Evolutionary conservation across 1,139 yeast species (phyloP).

Genomic region (Geotrichum phurueaensis): DNA sequence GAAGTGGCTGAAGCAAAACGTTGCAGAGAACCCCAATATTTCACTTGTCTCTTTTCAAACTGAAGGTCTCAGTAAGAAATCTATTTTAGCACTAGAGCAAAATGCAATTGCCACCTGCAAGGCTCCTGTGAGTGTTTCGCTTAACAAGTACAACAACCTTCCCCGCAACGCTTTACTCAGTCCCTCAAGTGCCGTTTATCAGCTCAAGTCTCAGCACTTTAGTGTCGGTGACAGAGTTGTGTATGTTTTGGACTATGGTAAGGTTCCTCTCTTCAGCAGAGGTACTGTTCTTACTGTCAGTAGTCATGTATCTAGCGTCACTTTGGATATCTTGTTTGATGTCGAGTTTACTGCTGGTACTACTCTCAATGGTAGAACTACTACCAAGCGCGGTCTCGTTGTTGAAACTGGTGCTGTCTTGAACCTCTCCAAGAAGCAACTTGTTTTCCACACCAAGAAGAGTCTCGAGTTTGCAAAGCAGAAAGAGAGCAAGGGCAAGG

Average conservation of each 20-base stretch:
- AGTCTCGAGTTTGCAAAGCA: slow-evolving; percentile 8
- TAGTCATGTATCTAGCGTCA: slow-evolving; percentile 50
- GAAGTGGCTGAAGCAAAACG: slow-evolving; percentile 42
- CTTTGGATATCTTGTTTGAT: slow-evolving; percentile 77
- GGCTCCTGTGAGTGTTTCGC: slow-evolving; percentile 23
- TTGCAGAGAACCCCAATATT: slow-evolving; percentile 46
- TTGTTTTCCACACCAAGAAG: slow-evolving; percentile 50
- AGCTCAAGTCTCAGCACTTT: slow-evolving; percentile 70
- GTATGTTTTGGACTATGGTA: slow-evolving; percentile 81
- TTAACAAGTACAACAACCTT: slow-evolving; percentile 61
- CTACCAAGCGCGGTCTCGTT: slow-evolving; percentile 73
- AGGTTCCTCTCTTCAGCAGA: slow-evolving; percentile 77
- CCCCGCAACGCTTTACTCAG: slow-evolving; percentile 80
- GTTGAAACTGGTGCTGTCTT: slow-evolving; percentile 78
- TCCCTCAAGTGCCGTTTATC: slow-evolving; percentile 66
- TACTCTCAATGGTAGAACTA: slow-evolving; percentile 68
- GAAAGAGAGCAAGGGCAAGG: neutral
- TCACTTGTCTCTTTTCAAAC: slow-evolving; percentile 69
- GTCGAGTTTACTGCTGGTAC: slow-evolving; percentile 76
- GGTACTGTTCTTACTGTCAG: slow-evolving; percentile 88
- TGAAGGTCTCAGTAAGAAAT: slow-evolving; percentile 65
- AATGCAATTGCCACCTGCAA: slow-evolving; percentile 44
- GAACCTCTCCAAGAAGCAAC: slow-evolving; percentile 68
- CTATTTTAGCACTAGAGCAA: slow-evolving; percentile 64
- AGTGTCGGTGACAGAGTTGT: slow-evolving; percentile 85